These are phyloP conservation scores for Sonneratia caseolaris DNA, from an alignment of 345 rosid species.

Conservation along the genomic window DNA sequence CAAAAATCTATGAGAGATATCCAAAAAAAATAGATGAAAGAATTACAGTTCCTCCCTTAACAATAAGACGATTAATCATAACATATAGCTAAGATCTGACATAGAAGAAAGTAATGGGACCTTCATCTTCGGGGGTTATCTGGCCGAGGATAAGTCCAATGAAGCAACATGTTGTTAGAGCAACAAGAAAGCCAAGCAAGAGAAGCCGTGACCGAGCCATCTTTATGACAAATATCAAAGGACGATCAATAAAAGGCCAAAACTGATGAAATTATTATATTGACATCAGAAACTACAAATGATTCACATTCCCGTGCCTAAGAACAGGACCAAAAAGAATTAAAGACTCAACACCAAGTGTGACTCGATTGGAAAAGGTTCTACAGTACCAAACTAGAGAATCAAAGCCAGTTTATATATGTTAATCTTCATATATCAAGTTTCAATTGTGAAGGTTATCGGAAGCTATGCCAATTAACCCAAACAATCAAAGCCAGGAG, in stretches of 20 bases:
- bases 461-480: background rate
- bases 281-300: background rate
- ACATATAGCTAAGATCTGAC: background rate
- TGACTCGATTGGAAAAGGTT: background rate
- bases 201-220: conserved; percentile 4
- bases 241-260: background rate
- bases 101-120: background rate
- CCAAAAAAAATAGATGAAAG: background rate
- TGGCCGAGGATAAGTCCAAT: background rate
- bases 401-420: too few relatives aligned
- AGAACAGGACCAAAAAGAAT: background rate
- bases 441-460: too few relatives aligned
- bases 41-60: background rate
- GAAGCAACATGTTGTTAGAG: conserved; percentile 3
- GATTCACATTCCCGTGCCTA: background rate
- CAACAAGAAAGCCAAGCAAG: conserved; percentile 9
- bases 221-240: background rate
- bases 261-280: background rate
- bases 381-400: background rate
- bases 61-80: background rate
- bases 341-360: background rate
- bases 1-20: background rate
- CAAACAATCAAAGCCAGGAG: background rate
- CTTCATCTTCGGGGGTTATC: conserved; percentile 2
- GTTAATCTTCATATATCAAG: too few relatives aligned